These are phyloP conservation scores for Rhodofomes roseus DNA, from an alignment of 1,284 basidiomycete species.

Conservation along the genomic window DNA sequence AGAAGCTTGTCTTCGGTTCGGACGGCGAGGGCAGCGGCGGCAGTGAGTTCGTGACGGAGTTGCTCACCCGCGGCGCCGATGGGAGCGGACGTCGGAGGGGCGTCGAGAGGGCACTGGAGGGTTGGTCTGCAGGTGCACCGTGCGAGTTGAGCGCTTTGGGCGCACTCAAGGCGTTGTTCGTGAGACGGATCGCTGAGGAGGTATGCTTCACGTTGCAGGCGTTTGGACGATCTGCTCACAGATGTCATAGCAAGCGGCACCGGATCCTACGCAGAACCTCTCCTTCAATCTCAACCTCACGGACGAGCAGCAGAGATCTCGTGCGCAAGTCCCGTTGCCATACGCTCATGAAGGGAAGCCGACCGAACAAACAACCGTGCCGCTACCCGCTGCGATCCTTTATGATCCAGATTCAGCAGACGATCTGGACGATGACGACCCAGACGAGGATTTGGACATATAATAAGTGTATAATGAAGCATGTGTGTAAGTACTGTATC, in stretches of 20 bases:
- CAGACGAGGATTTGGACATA: conserved; percentile 85
- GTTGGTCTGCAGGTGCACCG: conserved; percentile 42
- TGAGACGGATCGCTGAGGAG: conserved; percentile 36
- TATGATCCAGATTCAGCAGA: conserved; percentile 88
- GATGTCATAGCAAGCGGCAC: conserved; percentile 28
- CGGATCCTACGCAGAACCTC: conserved; percentile 61
- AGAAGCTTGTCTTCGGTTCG: conserved; percentile 55
- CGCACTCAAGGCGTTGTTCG: conserved; percentile 45
- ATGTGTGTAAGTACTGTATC: too few relatives aligned
- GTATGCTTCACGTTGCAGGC: conserved; percentile 28
- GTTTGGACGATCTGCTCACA: not conserved
- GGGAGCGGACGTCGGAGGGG: conserved; percentile 43
- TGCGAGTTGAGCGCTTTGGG: conserved; percentile 47
- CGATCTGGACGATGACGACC: conserved; percentile 87
- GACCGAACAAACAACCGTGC: not conserved
- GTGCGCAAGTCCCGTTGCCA: conserved; percentile 80
- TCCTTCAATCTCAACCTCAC: conserved; percentile 87
- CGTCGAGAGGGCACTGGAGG: conserved; percentile 61
- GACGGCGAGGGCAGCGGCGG: conserved; percentile 47
- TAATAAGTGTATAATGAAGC: conserved; percentile 28
- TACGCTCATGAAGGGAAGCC: conserved; percentile 64
- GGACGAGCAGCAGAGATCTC: conserved; percentile 74
- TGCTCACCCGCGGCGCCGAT: conserved; percentile 46
- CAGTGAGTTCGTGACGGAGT: conserved; percentile 58
- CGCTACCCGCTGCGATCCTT: conserved; percentile 39